Percentiles rank a stretch among this genome's conserved stretches.
Evolutionary conservation across 495 filamentous ascomycete genomes (phyloP).

Genomic region (Trichoderma parareesei): DNA sequence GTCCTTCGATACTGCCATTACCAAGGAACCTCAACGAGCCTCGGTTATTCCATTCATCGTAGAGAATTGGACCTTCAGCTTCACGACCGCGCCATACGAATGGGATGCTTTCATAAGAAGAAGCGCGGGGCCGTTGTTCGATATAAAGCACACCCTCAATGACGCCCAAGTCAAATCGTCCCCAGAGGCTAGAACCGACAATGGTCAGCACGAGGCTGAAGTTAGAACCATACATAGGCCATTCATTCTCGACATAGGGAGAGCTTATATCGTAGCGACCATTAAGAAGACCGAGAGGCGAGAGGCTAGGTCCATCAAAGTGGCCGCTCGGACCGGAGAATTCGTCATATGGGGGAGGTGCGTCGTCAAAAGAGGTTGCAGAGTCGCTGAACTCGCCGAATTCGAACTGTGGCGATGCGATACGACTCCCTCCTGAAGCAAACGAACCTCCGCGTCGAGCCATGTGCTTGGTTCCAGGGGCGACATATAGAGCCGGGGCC

Average conservation of each 20-base stretch:
- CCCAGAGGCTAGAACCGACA: slow-evolving; percentile 27
- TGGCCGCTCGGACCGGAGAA: background rate
- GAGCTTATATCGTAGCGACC: slow-evolving; percentile 32
- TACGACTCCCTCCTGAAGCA: slow-evolving; percentile 7
- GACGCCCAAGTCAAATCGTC: slow-evolving; percentile 24
- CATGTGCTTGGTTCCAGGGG: background rate
- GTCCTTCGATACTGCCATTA: slow-evolving; percentile 21
- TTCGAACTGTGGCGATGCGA: background rate
- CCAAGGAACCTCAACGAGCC: slow-evolving; percentile 26
- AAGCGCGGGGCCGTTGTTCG: slow-evolving; percentile 22
- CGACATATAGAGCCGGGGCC: too few species aligned
- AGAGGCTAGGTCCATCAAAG: slow-evolving; percentile 10
- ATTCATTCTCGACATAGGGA: slow-evolving; percentile 15
- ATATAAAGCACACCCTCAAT: slow-evolving; percentile 23
- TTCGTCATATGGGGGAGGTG: slow-evolving; percentile 21
- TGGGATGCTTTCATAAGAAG: slow-evolving; percentile 15
- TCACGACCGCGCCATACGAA: slow-evolving; percentile 29
- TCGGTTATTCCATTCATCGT: slow-evolving; percentile 12
- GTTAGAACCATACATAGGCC: slow-evolving; percentile 14
- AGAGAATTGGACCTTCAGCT: slow-evolving; percentile 14
- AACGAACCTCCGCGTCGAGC: background rate
- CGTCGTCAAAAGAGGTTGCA: slow-evolving; percentile 17
- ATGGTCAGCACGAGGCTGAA: slow-evolving; percentile 25
- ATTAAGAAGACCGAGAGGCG: slow-evolving; percentile 34
- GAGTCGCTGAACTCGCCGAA: too few species aligned